Evolutionary conservation across 768 basidiomycete genomes (phyloP).

Genomic region (Tricholoma saponaceum): DNA sequence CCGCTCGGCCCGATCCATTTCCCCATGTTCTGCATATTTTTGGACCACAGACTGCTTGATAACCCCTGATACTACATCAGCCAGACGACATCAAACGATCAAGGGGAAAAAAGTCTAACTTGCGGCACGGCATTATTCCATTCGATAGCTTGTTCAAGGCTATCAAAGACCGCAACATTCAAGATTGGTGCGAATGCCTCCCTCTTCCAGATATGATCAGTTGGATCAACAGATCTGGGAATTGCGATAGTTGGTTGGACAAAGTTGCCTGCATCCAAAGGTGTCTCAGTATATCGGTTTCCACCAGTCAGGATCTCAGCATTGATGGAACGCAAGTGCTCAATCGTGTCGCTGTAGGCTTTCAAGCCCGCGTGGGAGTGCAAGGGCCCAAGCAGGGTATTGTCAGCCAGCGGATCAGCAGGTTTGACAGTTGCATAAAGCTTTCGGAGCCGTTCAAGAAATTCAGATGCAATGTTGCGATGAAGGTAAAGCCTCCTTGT

Average conservation of each 20-base stretch:
- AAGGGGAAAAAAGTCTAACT: conserved; percentile 26
- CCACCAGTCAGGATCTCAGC: conserved; percentile 82
- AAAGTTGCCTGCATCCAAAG: conserved; percentile 72
- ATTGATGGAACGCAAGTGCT: conserved; percentile 55
- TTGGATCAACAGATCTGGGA: conserved; percentile 51
- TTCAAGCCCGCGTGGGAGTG: conserved; percentile 70
- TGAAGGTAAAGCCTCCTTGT: conserved; percentile 91
- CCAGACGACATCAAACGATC: conserved; percentile 9
- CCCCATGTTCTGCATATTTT: conserved; percentile 76
- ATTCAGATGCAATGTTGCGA: conserved; percentile 67
- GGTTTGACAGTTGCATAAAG: conserved; percentile 70
- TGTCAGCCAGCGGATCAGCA: conserved; percentile 78
- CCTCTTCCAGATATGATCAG: conserved; percentile 64
- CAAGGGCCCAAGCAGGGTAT: conserved; percentile 82
- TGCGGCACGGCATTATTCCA: conserved; percentile 92
- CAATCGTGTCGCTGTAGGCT: conserved; percentile 58
- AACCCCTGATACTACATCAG: conserved; percentile 51
- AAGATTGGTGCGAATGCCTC: conserved; percentile 91
- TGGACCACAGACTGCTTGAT: conserved; percentile 89
- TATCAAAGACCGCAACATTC: conserved; percentile 82
- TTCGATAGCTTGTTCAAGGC: conserved; percentile 79
- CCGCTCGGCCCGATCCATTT: conserved; percentile 91
- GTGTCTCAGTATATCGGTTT: conserved; percentile 43
- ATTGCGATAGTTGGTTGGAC: conserved; percentile 85
- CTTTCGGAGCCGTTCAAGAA: conserved; percentile 69